Evolutionary conservation across 2,329 filamentous ascomycete species (phyloP), one percentile per base, ranked within the genome.

Genomic region (Drechslerella coelobrocha): DNA sequence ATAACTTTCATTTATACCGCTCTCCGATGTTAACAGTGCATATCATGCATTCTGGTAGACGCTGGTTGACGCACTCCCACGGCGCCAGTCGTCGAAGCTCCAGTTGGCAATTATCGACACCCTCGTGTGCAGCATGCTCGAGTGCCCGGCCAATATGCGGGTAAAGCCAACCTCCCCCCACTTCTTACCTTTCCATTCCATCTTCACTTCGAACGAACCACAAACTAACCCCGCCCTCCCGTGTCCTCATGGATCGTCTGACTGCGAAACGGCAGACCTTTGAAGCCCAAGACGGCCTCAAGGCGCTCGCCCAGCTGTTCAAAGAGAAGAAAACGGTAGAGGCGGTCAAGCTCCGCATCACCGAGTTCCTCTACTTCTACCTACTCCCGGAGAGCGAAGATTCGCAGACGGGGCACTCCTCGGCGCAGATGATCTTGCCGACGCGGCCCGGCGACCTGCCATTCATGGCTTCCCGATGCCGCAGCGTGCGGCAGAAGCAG

Each of bases 291-390:
- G 93, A 97, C 78, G 94, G 94, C 61, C 85, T 99, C 3, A 85
- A 96, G 41, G 94, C 92, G 0, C 87, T 97, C 48, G 96, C 93
- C 1, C 93, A 90, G 8, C 84, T 97, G 53, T 97, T 97, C 85
- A 96, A 95, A 79, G 90, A 89, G 73, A 88, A 91, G 71, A 86
- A 88, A 74, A 97, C 93, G 2, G 87, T 87, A 23, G 87, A 91
- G 72, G 90, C 93, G 76, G 92, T 97, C 74, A 97, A 96, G 81
- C 85, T 96, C 77, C 94, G 96, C 79, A 86, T 96, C n/a, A 88
- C 97, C 75, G 94, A 97, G 79, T 97, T 97, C 78, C 82, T 99
- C 55, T 97, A 97, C 82, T 97, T 97, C 80, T 99, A 97, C 79
- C 88, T 99, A 75, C 96, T 97, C 89, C 92, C 93, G 54, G 94